Evolutionary conservation across 2,329 filamentous ascomycete genomes (phyloP).

Genomic region (Aureobasidium lini): DNA sequence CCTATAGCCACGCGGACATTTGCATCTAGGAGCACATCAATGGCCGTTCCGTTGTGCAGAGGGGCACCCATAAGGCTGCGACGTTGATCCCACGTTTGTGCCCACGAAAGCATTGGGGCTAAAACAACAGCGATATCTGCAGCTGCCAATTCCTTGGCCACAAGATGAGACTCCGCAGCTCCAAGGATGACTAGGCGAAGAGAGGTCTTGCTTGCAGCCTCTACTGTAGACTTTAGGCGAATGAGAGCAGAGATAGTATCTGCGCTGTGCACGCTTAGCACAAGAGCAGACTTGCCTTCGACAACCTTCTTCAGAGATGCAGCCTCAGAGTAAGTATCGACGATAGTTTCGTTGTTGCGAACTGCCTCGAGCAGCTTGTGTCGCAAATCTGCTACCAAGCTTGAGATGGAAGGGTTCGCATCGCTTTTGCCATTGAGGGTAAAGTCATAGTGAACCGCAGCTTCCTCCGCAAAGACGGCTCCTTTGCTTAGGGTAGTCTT

Average conservation of each 20-base stretch:
- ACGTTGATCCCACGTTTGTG: conserved; percentile 52
- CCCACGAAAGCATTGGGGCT: conserved; percentile 50
- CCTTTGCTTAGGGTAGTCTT: conserved; percentile 26
- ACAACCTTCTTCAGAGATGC: conserved; percentile 50
- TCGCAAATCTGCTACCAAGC: conserved; percentile 46
- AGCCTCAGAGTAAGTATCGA: conserved; percentile 37
- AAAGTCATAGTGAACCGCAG: conserved; percentile 44
- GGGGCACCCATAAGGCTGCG: conserved; percentile 57
- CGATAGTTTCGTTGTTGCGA: conserved; percentile 29
- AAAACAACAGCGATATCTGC: conserved; percentile 54
- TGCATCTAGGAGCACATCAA: conserved; percentile 51
- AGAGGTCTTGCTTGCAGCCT: conserved; percentile 31
- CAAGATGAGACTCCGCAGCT: conserved; percentile 54
- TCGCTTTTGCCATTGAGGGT: conserved; percentile 39
- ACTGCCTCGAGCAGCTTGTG: conserved; percentile 48
- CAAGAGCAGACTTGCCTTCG: conserved; percentile 47
- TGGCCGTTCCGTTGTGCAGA: conserved; percentile 56
- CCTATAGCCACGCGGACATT: conserved; percentile 54
- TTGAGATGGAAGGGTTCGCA: conserved; percentile 45
- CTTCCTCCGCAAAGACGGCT: conserved; percentile 33
- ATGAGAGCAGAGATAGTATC: conserved; percentile 55
- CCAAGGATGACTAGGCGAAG: conserved; percentile 54
- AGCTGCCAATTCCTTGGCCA: conserved; percentile 51
- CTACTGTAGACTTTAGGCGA: conserved; percentile 51
- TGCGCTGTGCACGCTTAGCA: conserved; percentile 54